phyloP scores from a whole-genome alignment of 2,329 filamentous ascomycete genomes.

The Coleophoma eucalyptorum region DNA sequence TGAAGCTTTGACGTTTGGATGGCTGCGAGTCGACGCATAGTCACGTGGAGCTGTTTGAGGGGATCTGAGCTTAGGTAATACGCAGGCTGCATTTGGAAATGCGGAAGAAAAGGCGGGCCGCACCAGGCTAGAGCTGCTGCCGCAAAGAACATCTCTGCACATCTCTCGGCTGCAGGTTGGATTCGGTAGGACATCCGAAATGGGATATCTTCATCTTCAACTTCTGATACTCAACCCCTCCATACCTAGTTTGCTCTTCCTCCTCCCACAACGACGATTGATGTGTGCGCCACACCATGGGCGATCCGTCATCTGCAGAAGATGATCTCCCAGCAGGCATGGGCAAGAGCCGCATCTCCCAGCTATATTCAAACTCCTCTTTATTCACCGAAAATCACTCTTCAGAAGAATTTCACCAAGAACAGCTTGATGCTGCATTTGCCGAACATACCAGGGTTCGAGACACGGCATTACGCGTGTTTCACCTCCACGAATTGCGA shows the following conservation, averaged over 20 bases:
- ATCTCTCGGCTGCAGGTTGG: no score
- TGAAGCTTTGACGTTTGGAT: constrained; percentile 1
- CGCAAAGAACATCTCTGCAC: no score
- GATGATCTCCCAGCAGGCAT: constrained; percentile 6
- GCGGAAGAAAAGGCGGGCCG: no score
- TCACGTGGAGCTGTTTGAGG: no score
- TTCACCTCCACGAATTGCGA: constrained; percentile 42
- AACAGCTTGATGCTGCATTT: constrained; percentile 62
- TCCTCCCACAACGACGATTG: not conserved
- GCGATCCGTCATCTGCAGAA: not conserved
- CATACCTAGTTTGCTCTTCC: not conserved
- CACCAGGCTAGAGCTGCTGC: no score
- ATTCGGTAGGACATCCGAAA: no score
- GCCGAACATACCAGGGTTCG: constrained; percentile 64
- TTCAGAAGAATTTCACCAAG: constrained; percentile 24
- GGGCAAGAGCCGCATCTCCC: constrained; percentile 3
- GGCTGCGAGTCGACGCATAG: no score
- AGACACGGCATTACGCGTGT: constrained; percentile 43
- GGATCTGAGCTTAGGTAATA: no score
- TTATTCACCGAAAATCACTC: constrained; percentile 8
- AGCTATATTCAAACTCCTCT: constrained; percentile 7
- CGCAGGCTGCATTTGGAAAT: no score
- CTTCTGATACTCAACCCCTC: not conserved
- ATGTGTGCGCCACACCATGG: not conserved
- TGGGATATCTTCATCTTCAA: not conserved